Percentiles rank a stretch among this genome's conserved stretches.
Evolutionary conservation across 2,329 filamentous ascomycete genomes (phyloP).

Genomic region (Intubia oerlemansii): DNA sequence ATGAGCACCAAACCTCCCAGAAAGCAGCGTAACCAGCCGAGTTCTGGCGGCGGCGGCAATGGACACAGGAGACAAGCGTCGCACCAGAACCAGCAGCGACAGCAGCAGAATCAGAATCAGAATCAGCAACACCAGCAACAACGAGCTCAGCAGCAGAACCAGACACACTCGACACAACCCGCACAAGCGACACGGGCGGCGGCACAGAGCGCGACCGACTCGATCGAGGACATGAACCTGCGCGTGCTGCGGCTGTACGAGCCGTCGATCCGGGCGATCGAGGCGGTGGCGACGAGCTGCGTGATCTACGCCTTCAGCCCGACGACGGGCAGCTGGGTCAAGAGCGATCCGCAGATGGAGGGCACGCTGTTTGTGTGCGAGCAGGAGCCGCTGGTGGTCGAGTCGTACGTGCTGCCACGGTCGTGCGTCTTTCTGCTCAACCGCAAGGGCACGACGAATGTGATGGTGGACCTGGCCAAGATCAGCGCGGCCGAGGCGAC

Average conservation of each 20-base stretch:
- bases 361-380: conserved; percentile 79
- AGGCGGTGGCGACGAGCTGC: conserved; percentile 65
- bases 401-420: conserved; percentile 16
- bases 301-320: conserved; percentile 59
- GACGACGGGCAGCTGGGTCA: conserved; percentile 53
- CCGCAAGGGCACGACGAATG: conserved; percentile 47
- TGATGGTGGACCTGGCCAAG: conserved; percentile 40
- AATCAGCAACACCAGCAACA: conserved; percentile 8
- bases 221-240: conserved; percentile 57
- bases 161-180: too few relatives aligned
- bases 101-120: too few relatives aligned
- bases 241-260: conserved; percentile 65
- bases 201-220: background rate
- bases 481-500: conserved; percentile 43
- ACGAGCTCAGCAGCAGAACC: background rate
- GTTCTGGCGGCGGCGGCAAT: background rate
- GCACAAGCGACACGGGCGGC: background rate
- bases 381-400: conserved; percentile 21
- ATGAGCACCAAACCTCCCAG: conserved; percentile 1
- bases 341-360: conserved; percentile 46
- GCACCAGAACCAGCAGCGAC: background rate
- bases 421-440: conserved; percentile 53
- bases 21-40: conserved; percentile 1
- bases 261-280: conserved; percentile 49
- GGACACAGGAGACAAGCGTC: background rate